Evolutionary conservation across 192 early-diverging fungal species (phyloP).

Genomic region (Coemansia sp.): DNA sequence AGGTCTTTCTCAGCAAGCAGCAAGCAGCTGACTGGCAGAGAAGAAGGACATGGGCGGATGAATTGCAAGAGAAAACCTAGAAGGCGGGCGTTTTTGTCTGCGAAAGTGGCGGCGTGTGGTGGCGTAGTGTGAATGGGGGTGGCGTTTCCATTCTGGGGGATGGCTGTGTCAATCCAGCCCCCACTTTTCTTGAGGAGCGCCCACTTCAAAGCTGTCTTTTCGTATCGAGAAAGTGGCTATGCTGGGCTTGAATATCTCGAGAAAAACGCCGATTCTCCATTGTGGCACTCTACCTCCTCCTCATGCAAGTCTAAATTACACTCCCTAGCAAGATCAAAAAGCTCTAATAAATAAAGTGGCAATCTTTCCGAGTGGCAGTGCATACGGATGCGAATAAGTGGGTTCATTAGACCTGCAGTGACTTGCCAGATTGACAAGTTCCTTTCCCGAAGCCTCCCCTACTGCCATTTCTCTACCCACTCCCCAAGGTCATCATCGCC

Average conservation of each 20-base stretch:
- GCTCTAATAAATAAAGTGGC: background rate
- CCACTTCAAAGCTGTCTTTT: background rate
- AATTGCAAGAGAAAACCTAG: too few species aligned
- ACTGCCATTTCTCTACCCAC: background rate
- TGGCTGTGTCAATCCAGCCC: background rate
- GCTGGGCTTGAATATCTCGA: background rate
- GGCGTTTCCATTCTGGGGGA: background rate
- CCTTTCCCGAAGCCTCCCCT: background rate
- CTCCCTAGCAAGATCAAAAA: background rate
- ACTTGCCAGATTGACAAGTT: background rate
- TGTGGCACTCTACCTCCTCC: background rate
- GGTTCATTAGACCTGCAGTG: constrained; percentile 1
- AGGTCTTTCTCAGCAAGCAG: too few species aligned
- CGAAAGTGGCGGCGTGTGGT: background rate
- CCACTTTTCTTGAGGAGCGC: background rate
- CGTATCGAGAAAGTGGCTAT: background rate
- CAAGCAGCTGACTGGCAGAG: too few species aligned
- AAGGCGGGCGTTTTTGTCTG: too few species aligned
- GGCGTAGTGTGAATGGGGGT: background rate
- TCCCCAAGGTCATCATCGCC: background rate
- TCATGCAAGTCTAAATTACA: background rate
- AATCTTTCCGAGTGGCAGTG: background rate
- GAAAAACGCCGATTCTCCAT: background rate
- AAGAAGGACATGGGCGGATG: too few species aligned
- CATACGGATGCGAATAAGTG: background rate